Percentiles rank a stretch among this genome's conserved stretches.
phyloP scores from a whole-genome alignment of 2,329 filamentous ascomycete species.

The Chaetothyriales sp. region DNA sequence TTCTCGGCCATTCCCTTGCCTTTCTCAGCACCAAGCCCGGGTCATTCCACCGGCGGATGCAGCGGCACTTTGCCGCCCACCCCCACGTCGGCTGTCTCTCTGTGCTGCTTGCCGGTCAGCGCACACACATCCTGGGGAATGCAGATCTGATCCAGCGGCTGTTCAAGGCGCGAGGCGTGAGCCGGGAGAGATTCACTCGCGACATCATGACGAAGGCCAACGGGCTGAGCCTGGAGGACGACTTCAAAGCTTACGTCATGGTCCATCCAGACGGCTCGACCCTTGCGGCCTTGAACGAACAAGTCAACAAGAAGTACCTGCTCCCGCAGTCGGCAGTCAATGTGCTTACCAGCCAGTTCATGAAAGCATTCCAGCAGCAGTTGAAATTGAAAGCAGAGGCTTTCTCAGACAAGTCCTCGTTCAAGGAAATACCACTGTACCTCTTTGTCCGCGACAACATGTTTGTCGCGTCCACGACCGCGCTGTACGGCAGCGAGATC shows the following conservation, averaged over 20 bases:
- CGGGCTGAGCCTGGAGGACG: background rate
- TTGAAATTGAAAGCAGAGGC: background rate
- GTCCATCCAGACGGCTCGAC: background rate
- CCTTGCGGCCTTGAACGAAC: slow-evolving; percentile 1
- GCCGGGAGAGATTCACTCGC: slow-evolving; percentile 6
- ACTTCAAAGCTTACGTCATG: background rate
- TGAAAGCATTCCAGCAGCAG: slow-evolving; percentile 2
- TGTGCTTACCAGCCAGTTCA: slow-evolving; percentile 7
- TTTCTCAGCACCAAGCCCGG: slow-evolving; percentile 10
- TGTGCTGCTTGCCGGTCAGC: slow-evolving; percentile 7
- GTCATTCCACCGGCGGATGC: slow-evolving; percentile 3
- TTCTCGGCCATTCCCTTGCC: slow-evolving; percentile 8
- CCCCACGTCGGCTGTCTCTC: slow-evolving; percentile 1
- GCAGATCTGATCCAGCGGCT: slow-evolving; percentile 7
- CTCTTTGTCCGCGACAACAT: slow-evolving; percentile 3
- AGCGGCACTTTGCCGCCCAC: background rate
- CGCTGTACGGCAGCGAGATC: slow-evolving; percentile 30
- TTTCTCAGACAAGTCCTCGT: background rate
- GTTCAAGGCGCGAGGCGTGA: slow-evolving; percentile 5
- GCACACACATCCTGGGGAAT: slow-evolving; percentile 5
- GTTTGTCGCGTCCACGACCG: slow-evolving; percentile 10
- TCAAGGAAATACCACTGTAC: background rate
- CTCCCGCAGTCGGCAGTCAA: slow-evolving; percentile 8
- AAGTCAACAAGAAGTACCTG: slow-evolving; percentile 6
- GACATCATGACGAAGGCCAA: background rate